Percentiles rank a stretch among this genome's conserved stretches.
phyloP scores from a whole-genome alignment of 139 green algal species.

The Pedinophyceae sp. region DNA sequence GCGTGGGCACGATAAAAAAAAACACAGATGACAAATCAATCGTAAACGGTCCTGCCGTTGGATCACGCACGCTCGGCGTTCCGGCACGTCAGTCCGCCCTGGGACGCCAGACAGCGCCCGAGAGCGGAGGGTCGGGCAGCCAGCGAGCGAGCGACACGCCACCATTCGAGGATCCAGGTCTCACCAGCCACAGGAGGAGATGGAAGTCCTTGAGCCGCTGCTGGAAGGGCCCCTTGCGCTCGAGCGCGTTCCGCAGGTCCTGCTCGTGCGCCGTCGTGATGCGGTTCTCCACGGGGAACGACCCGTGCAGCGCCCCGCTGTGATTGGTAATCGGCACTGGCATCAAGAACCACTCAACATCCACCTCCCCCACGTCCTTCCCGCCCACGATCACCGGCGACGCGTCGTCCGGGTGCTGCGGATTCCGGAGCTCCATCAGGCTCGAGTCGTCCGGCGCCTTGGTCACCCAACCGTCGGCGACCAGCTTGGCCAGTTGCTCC shows the following conservation, averaged over 20 bases:
- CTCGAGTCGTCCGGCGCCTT: neutral
- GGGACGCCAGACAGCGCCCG: neutral
- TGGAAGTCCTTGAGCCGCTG: neutral
- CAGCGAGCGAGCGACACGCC: too few relatives aligned
- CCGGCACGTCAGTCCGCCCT: neutral
- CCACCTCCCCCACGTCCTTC: slow-evolving; percentile 6
- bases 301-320: neutral
- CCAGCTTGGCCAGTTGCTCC: slow-evolving; percentile 1
- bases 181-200: neutral
- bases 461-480: slow-evolving; percentile 4
- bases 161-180: too few relatives aligned
- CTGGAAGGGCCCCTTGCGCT: neutral
- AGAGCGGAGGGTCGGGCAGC: neutral
- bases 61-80: neutral
- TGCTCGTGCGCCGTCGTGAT: too few relatives aligned
- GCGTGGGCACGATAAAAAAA: too few relatives aligned
- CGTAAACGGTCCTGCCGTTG: neutral
- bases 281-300: slow-evolving; percentile 8
- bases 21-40: neutral
- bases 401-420: neutral
- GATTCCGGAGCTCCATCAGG: neutral
- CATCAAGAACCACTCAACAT: slow-evolving; percentile 8
- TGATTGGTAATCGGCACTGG: slow-evolving; percentile 6
- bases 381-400: slow-evolving; percentile 4
- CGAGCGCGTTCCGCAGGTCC: neutral